Conservation (phyloP, 371 early-diverging fungal species). For the Chytridiales sp. region DNA sequence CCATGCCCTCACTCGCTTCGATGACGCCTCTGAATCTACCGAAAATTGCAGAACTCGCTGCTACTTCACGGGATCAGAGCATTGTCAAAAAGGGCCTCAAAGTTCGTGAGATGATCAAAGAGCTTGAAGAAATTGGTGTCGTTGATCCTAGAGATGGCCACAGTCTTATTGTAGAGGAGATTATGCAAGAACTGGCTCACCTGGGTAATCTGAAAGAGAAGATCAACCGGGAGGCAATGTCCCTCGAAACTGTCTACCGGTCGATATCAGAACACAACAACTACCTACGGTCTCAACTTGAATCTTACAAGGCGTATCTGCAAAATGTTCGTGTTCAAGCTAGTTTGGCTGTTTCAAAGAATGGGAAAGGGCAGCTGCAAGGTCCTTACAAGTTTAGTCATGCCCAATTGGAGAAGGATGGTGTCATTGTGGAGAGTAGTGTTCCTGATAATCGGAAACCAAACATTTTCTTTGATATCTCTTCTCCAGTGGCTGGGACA, state of each 20-base stretch:
- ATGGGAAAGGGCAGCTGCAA: conserved; percentile 37
- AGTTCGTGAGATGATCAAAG: conserved; percentile 85
- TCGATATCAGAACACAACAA: conserved; percentile 93
- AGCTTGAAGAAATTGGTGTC: conserved; percentile 76
- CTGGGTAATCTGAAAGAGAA: conserved; percentile 86
- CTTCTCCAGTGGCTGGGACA: conserved; percentile 82
- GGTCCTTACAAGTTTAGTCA: conserved; percentile 75
- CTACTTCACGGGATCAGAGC: conserved; percentile 79
- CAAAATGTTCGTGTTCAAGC: conserved; percentile 90
- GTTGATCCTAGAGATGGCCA: conserved; percentile 76
- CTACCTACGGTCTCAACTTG: conserved; percentile 83
- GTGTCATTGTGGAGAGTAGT: conserved; percentile 87
- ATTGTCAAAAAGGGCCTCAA: conserved; percentile 90
- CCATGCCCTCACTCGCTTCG: conserved; percentile 30
- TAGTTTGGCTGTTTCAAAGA: conserved; percentile 37
- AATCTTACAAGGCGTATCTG: conserved; percentile 91
- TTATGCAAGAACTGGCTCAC: conserved; percentile 80
- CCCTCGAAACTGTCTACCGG: conserved; percentile 81
- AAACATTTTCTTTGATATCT: conserved; percentile 85
- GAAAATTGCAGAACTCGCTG: conserved; percentile 81
- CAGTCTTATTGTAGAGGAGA: conserved; percentile 81
- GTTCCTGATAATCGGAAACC: conserved; percentile 87
- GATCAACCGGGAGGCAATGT: conserved; percentile 73
- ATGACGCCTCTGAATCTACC: conserved; percentile 55
- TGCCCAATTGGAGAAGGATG: conserved; percentile 81